phyloP scores from a whole-genome alignment of 495 filamentous ascomycete species.

The Aspergillus egyptiacus region DNA sequence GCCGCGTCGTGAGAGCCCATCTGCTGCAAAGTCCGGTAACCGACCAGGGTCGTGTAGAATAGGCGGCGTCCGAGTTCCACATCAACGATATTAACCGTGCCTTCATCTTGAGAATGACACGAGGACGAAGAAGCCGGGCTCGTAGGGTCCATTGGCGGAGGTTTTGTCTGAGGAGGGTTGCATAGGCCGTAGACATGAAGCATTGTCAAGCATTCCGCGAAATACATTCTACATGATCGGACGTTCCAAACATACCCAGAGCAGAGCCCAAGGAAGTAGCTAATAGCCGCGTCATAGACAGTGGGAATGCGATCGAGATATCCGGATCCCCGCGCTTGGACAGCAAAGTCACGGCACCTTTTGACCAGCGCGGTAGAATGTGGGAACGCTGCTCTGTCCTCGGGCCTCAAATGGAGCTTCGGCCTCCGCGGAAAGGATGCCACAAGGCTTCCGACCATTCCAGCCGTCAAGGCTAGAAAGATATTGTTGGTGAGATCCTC shows the following conservation, averaged over 20 bases:
- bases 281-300: conserved; percentile 78
- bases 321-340: conserved; percentile 61
- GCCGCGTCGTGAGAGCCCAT: conserved; percentile 60
- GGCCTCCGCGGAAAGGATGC: conserved; percentile 79
- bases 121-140: conserved; percentile 30
- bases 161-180: conserved; percentile 34
- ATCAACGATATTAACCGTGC: conserved; percentile 57
- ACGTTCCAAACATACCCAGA: conserved; percentile 63
- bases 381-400: conserved; percentile 45
- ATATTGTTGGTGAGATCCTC: conserved; percentile 62
- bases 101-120: conserved; percentile 22
- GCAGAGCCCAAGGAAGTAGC: conserved; percentile 73
- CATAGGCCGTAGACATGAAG: conserved; percentile 60
- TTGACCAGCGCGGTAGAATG: conserved; percentile 67
- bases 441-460: conserved; percentile 72
- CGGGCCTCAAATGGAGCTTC: conserved; percentile 60
- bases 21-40: conserved; percentile 58
- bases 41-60: conserved; percentile 71
- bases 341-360: conserved; percentile 64
- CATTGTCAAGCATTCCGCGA: conserved; percentile 69
- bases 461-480: conserved; percentile 72
- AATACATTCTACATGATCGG: conserved; percentile 60
- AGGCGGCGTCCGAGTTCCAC: conserved; percentile 73
- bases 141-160: conserved; percentile 14
- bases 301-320: conserved; percentile 63